Percentiles rank a stretch among this genome's conserved stretches.
These are phyloP conservation scores for Papiliotrema laurentii DNA, from an alignment of 1,284 basidiomycete genomes.

Conservation along the genomic window DNA sequence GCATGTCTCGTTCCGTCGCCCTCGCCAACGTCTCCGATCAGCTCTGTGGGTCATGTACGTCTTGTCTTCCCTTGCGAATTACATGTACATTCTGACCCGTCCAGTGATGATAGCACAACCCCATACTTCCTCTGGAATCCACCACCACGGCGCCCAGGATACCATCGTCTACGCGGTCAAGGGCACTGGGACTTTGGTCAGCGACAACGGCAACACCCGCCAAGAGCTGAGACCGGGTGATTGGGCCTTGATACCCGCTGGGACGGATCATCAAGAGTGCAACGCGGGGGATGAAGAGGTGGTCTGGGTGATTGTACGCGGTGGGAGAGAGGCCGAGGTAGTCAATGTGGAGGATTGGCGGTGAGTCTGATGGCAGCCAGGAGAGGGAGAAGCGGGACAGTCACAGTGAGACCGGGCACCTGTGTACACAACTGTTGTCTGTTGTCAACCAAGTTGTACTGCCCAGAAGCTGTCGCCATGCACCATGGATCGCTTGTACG, in stretches of 20 bases:
- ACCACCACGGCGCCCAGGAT: slow-evolving; percentile 12
- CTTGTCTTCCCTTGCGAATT: neutral
- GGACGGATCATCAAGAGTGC: slow-evolving; percentile 9
- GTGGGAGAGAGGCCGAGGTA: slow-evolving; percentile 8
- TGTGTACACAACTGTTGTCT: no score
- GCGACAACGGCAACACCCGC: slow-evolving; percentile 2
- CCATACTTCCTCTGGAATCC: slow-evolving; percentile 11
- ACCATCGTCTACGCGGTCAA: slow-evolving; percentile 12
- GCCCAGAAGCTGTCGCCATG: no score
- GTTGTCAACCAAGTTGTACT: no score
- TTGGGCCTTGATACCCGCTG: slow-evolving; percentile 12
- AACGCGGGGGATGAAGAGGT: slow-evolving; percentile 23
- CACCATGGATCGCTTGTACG: no score
- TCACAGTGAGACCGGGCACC: no score
- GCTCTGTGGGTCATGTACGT: slow-evolving; percentile 10
- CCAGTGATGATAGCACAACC: slow-evolving; percentile 13
- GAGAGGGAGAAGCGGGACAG: no score
- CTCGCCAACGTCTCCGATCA: slow-evolving; percentile 9
- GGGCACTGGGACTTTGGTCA: slow-evolving; percentile 7
- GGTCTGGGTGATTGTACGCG: slow-evolving; percentile 12
- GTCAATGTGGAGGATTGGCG: slow-evolving; percentile 9
- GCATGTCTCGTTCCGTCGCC: slow-evolving; percentile 10
- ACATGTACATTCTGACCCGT: no score
- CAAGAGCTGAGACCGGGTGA: slow-evolving; percentile 8
- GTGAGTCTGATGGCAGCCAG: no score